A percentile compares a stretch with the other conserved stretches of the same genome.
Evolutionary conservation across 345 rosid species (phyloP).

Genomic region (Geranium rotundifolium): DNA sequence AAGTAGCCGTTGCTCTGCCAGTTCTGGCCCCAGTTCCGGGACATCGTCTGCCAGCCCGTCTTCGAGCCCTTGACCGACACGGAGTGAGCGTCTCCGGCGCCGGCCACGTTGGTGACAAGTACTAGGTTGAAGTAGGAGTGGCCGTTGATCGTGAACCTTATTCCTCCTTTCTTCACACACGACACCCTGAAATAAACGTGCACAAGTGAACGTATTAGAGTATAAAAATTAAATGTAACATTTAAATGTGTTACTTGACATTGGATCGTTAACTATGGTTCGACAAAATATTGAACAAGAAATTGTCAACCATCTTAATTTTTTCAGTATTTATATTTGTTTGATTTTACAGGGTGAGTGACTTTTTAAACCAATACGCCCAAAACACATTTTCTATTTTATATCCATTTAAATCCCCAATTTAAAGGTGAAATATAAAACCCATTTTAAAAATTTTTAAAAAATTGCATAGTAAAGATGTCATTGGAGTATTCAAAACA

Average conservation of each 20-base stretch:
- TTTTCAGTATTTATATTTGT: too few relatives aligned
- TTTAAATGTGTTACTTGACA: not conserved
- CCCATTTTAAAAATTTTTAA: too few relatives aligned
- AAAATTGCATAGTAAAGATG: too few relatives aligned
- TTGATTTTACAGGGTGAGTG: too few relatives aligned
- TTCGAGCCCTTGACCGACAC: constrained; percentile 90
- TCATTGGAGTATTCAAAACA: too few relatives aligned
- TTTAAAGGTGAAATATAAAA: too few relatives aligned
- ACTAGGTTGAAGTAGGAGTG: constrained; percentile 95
- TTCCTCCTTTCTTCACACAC: constrained; percentile 82
- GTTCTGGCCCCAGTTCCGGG: constrained; percentile 97
- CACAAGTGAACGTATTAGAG: not conserved
- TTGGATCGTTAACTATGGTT: not conserved
- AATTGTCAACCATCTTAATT: too few relatives aligned
- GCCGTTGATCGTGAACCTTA: constrained; percentile 78
- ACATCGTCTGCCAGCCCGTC: constrained; percentile 84
- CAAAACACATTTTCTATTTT: too few relatives aligned
- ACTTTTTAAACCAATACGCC: too few relatives aligned
- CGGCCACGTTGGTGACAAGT: constrained; percentile 68
- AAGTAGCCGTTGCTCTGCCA: constrained; percentile 92
- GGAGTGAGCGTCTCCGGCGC: constrained; percentile 68
- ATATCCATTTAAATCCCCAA: too few relatives aligned
- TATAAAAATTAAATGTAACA: not conserved
- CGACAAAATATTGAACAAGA: too few relatives aligned
- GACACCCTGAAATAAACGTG: constrained; percentile 43